Base-by-base conservation (phyloP, 2,329 filamentous ascomycete species). In the Aspergillus ochraceoroseus region DNA sequence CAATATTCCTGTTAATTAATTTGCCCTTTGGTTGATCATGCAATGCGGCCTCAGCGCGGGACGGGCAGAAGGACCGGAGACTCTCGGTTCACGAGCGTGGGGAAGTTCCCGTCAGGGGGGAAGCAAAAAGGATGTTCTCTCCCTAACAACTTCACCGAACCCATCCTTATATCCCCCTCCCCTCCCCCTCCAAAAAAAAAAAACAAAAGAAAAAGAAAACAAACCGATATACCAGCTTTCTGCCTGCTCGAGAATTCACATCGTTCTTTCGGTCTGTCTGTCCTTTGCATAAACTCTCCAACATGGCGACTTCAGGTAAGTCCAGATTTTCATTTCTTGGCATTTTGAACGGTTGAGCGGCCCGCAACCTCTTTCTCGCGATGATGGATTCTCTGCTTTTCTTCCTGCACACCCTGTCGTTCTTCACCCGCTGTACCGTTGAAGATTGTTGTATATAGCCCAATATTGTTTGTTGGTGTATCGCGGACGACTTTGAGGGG, bases 271-370 rank as follows among this genome's bases (percentile, higher is more conserved):
- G n/a, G n/a, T n/a, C n/a, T n/a, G n/a, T n/a, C n/a, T n/a, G n/a
- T n/a, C n/a, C n/a, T n/a, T n/a, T n/a, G n/a, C n/a, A n/a, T n/a
- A n/a, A n/a, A n/a, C 29, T 31, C 31, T 22, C 8, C 31, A 33
- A n/a, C 31, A 37, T 29, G 34, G 12, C 26, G 14, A 20, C 17
- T 37, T 29, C 34, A 37, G 34, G 34, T 37, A 37, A 11, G 34
- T 29, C 8, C 25, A 7, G 3, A 6, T 15, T 14, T 31, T 22
- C 20, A 9, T 33, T 33, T 33, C 31, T 33, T 33, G 31, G 31
- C 31, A 33, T 23, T 31, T 5, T 11, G 5, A 7, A 18, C 4
- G 13, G 15, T 31, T 18, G 7, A 31, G 8, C 29, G 13, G 13
- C 5, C 15, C 15, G 13, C 9, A 15, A 31, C 13, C 18, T 11